Base-by-base conservation (phyloP, 2,329 filamentous ascomycete genomes). In the Calonectria pseudoturangicola region DNA sequence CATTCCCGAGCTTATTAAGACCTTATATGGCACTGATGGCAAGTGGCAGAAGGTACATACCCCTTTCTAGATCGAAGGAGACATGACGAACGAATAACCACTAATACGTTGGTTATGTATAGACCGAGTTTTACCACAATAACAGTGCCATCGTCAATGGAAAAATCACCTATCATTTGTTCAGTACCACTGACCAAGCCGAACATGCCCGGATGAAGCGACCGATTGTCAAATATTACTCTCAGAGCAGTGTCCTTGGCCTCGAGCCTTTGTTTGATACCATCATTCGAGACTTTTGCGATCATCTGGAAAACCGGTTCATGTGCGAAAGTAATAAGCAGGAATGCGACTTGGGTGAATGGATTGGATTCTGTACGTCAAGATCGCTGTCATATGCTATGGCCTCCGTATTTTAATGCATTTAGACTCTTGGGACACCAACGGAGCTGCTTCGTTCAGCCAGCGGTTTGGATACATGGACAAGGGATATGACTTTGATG, bases 381-480 rank as follows among this genome's bases (percentile, higher is more conserved):
- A 36, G 30, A 12, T 36, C 25, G n/a, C 13, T 27, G 28, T 16
- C 3, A 1, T n/a, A 16, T 33, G 48, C 16, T 2, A 51, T 33
- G 30, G 6, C 2, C n/a, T n/a, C 13, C 39, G 8, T 21, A 18
- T 2, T 5, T 30, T 28, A 18, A n/a, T 16, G 5, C 4, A 16
- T 18, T 18, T 16, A 76, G 73, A 76, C n/a, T 78, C 83, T 4
- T 86, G 85, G 79, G 86, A 88, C 66, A 82, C 86, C 13, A 83
- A 87, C 62, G 85, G 85, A 41, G 82, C 84, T 60, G 77, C 86
- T 27, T 85, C 84, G 25, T 87, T 86, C 51, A 83, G 84, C 48
- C 78, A 82, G 9, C 81, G 81, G 36, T 83, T 87, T 66, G 85
- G 86, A 5, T 87, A 86, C 74, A 79, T 87, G 51, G 79, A 86